Percentiles rank a stretch among this genome's conserved stretches.
Conservation (phyloP, 805 yeast genomes). For the Zygotorulaspora danielsina region DNA sequence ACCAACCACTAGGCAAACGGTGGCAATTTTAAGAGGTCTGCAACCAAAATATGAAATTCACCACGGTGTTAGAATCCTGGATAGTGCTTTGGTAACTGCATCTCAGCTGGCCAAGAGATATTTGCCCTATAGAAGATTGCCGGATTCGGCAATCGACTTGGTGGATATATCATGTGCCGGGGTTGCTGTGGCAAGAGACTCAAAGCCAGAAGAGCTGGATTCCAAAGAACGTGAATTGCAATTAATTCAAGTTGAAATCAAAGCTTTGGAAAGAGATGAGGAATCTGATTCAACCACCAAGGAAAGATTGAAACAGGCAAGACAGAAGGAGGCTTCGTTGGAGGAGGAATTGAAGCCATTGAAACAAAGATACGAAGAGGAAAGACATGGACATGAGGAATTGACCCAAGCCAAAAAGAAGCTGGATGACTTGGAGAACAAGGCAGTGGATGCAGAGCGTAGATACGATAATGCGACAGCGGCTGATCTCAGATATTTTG, state of each 20-base stretch:
- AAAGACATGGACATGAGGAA: constrained; percentile 86
- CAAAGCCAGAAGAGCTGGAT: constrained; percentile 95
- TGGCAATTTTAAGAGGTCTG: constrained; percentile 92
- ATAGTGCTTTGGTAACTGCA: constrained; percentile 89
- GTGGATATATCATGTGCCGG: constrained; percentile 96
- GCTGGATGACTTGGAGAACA: constrained; percentile 85
- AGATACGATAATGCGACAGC: constrained; percentile 91
- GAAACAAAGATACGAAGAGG: constrained; percentile 78
- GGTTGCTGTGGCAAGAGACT: constrained; percentile 97
- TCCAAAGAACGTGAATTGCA: constrained; percentile 88
- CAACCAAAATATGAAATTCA: constrained; percentile 95
- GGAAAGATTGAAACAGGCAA: constrained; percentile 78
- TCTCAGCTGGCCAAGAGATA: constrained; percentile 93
- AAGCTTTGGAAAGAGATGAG: constrained; percentile 92
- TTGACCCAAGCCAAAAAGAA: constrained; percentile 84
- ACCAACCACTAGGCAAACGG: constrained; percentile 86
- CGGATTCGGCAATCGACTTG: constrained; percentile 94
- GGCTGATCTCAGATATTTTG: constrained; percentile 94
- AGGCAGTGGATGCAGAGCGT: constrained; percentile 96
- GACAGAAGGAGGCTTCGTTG: constrained; percentile 71
- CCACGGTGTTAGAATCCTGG: constrained; percentile 95
- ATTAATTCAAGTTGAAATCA: constrained; percentile 89
- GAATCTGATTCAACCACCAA: constrained; percentile 78
- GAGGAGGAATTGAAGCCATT: constrained; percentile 84
- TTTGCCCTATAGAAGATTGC: constrained; percentile 89